These are phyloP conservation scores for Wickerhamomyces sydowiorum DNA, from an alignment of 805 yeast genomes.

Conservation along the genomic window DNA sequence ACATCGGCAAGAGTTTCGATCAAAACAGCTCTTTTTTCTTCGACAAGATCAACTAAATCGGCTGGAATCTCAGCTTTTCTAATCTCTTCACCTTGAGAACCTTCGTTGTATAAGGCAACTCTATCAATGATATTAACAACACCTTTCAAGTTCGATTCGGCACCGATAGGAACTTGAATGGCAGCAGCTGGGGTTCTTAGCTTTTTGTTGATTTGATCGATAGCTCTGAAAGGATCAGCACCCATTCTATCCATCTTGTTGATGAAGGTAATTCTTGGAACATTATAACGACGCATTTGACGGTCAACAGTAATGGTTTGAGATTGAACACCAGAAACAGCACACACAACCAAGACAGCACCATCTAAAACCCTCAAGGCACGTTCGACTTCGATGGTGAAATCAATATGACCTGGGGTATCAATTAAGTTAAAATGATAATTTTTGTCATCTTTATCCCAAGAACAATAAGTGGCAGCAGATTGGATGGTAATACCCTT, in stretches of 20 bases:
- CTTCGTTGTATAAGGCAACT: slow-evolving; percentile 85
- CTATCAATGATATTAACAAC: slow-evolving; percentile 87
- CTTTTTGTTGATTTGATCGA: slow-evolving; percentile 83
- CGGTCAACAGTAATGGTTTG: slow-evolving; percentile 98
- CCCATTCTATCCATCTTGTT: slow-evolving; percentile 99
- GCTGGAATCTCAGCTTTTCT: slow-evolving; percentile 68
- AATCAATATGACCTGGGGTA: slow-evolving; percentile 98
- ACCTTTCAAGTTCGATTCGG: slow-evolving; percentile 81
- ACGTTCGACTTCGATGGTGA: slow-evolving; percentile 97
- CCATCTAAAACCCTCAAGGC: slow-evolving; percentile 98
- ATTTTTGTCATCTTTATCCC: slow-evolving; percentile 67
- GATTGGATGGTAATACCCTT: slow-evolving; percentile 98
- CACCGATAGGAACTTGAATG: slow-evolving; percentile 95
- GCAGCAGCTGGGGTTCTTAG: slow-evolving; percentile 95
- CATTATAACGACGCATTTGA: slow-evolving; percentile 97
- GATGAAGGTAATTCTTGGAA: slow-evolving; percentile 92
- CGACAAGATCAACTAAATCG: slow-evolving; percentile 74
- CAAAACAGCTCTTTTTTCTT: slow-evolving; percentile 79
- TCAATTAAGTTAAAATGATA: slow-evolving; percentile 94
- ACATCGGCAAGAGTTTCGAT: slow-evolving; percentile 97
- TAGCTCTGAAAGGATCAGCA: slow-evolving; percentile 92
- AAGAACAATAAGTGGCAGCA: slow-evolving; percentile 97
- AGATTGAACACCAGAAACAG: slow-evolving; percentile 97
- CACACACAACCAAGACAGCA: slow-evolving; percentile 97
- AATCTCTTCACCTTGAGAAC: slow-evolving; percentile 80